phyloP scores from a whole-genome alignment of 805 yeast genomes.

The Yamadazyma insecticola region DNA sequence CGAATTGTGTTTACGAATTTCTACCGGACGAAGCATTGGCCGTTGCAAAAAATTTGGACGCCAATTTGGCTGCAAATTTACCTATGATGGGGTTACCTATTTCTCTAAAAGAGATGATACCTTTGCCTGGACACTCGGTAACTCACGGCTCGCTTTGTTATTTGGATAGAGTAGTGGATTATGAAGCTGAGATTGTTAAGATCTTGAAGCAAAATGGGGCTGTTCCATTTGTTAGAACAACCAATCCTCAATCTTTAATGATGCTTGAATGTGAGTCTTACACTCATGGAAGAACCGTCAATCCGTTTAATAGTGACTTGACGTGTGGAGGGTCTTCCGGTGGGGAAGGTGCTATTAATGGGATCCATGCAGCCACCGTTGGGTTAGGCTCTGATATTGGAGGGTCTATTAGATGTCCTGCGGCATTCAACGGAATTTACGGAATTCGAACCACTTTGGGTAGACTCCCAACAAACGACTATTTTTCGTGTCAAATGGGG shows the following conservation, averaged over 20 bases:
- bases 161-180: conserved; percentile 20
- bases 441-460: conserved; percentile 35
- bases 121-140: conserved; percentile 27
- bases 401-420: conserved; percentile 38
- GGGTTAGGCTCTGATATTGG: conserved; percentile 40
- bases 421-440: conserved; percentile 31
- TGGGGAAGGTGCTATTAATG: conserved; percentile 37
- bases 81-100: conserved; percentile 64
- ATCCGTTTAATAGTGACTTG: conserved; percentile 31
- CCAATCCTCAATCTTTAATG: conserved; percentile 39
- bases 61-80: conserved; percentile 44
- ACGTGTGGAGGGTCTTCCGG: conserved; percentile 38
- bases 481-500: conserved; percentile 52
- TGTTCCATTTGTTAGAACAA: conserved; percentile 36
- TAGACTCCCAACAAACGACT: conserved; percentile 30
- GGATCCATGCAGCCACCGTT: conserved; percentile 31
- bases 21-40: conserved; percentile 55
- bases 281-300: conserved; percentile 26
- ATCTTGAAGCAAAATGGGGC: conserved; percentile 33
- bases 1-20: conserved; percentile 34
- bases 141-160: conserved; percentile 32
- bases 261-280: conserved; percentile 36
- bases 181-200: conserved; percentile 22
- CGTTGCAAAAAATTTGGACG: conserved; percentile 51
- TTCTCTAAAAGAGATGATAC: conserved; percentile 45